phyloP scores from a whole-genome alignment of 2,329 filamentous ascomycete genomes.

The Curvularia sp. region DNA sequence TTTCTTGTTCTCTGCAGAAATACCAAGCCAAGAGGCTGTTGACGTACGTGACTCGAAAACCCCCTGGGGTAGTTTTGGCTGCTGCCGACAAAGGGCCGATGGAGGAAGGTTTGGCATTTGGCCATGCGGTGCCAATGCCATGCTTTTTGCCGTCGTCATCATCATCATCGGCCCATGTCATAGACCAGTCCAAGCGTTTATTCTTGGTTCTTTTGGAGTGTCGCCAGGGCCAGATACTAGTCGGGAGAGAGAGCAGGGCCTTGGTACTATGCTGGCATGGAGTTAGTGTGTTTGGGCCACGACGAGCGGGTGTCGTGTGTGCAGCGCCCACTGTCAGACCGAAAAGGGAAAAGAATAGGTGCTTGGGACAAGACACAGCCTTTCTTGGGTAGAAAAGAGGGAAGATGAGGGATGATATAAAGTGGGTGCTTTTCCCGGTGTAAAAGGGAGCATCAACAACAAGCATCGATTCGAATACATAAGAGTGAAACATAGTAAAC shows the following conservation, averaged over 20 bases:
- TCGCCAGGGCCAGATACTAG: too few relatives aligned
- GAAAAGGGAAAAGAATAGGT: neutral
- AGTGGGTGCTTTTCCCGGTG: neutral
- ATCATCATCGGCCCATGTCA: neutral
- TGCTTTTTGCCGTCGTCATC: constrained; percentile 10
- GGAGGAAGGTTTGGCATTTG: neutral
- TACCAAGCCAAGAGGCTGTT: too few relatives aligned
- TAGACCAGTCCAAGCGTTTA: neutral
- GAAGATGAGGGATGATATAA: neutral
- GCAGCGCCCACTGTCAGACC: too few relatives aligned
- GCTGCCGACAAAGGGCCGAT: constrained; percentile 13
- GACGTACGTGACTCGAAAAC: too few relatives aligned
- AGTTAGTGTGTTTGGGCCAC: too few relatives aligned
- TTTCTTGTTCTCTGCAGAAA: too few relatives aligned
- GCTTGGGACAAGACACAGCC: neutral
- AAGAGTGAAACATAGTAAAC: too few relatives aligned
- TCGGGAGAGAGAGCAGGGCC: too few relatives aligned
- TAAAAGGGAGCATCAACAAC: too few relatives aligned
- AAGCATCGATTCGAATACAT: neutral
- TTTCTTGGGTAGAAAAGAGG: neutral
- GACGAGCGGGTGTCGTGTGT: too few relatives aligned
- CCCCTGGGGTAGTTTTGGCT: too few relatives aligned
- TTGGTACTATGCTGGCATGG: too few relatives aligned
- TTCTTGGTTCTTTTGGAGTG: neutral
- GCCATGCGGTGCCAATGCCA: neutral